Percentiles rank a stretch among this genome's conserved stretches.
Evolutionary conservation across 2,329 filamentous ascomycete species (phyloP).

Genomic region (Xylaria arbuscula): DNA sequence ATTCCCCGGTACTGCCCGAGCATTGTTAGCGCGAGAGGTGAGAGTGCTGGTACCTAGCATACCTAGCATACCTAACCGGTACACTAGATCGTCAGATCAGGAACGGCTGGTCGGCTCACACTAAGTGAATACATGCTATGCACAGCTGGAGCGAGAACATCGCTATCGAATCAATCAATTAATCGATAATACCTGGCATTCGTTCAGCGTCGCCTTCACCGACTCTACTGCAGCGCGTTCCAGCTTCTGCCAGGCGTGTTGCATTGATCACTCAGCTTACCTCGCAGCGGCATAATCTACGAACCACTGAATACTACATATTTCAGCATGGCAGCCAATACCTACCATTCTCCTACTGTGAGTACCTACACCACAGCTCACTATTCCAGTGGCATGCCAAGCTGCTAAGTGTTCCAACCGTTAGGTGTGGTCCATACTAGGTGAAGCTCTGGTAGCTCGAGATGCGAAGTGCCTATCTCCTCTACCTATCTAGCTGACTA

Average conservation of each 20-base stretch:
- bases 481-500: conserved; percentile 20
- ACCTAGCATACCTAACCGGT: too few relatives aligned
- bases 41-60: too few relatives aligned
- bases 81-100: conserved; percentile 6
- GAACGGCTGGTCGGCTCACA: too few relatives aligned
- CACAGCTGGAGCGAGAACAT: conserved; percentile 3
- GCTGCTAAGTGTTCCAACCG: conserved; percentile 26
- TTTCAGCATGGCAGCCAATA: conserved; percentile 18
- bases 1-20: not conserved
- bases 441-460: conserved; percentile 25
- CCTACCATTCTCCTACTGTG: not conserved
- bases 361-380: not conserved
- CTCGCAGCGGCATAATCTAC: conserved; percentile 19
- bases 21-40: not conserved
- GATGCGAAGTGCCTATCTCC: conserved; percentile 18
- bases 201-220: conserved; percentile 17
- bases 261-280: conserved; percentile 34
- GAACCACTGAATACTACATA: conserved; percentile 8
- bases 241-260: conserved; percentile 25
- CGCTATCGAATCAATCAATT: conserved; percentile 1
- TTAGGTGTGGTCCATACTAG: conserved; percentile 21
- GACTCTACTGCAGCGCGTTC: conserved; percentile 3
- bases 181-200: not conserved
- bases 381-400: conserved; percentile 32
- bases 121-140: too few relatives aligned